Conservation (phyloP, 176 grass and related monocot genomes). For the Phoenix dactylifera region DNA sequence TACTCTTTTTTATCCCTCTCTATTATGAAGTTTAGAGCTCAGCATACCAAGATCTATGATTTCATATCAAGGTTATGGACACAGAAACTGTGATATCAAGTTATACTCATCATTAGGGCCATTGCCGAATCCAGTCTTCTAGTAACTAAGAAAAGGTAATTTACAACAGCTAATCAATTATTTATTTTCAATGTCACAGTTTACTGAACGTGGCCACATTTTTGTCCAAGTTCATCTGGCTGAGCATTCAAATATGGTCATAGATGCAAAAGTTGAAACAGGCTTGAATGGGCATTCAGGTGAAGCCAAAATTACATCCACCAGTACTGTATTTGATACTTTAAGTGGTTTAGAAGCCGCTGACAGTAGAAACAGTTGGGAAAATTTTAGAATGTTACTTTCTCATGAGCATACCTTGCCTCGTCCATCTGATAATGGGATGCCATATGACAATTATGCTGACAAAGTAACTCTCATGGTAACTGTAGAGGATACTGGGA, state of each 20-base stretch:
- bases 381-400: constrained; percentile 71
- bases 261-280: constrained; percentile 46
- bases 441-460: constrained; percentile 9
- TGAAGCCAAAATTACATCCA: constrained; percentile 33
- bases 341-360: constrained; percentile 89
- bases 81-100: no score
- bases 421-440: constrained; percentile 22
- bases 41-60: no score
- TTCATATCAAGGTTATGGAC: no score
- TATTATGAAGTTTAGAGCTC: no score
- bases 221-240: constrained; percentile 96
- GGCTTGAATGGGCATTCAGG: constrained; percentile 45
- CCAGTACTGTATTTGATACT: constrained; percentile 42
- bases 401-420: constrained; percentile 30
- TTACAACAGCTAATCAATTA: no score
- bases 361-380: constrained; percentile 82
- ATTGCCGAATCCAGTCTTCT: no score
- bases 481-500: constrained; percentile 91
- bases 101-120: no score
- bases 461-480: constrained; percentile 74
- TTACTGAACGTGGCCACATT: constrained; percentile 81
- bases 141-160: no score
- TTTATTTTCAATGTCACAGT: constrained; percentile 30
- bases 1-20: not conserved
- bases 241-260: constrained; percentile 65